Evolutionary conservation across 225 moss, liverwort and hornwort genomes (phyloP), one percentile per base, ranked within the genome.

Genomic region (Straminergon stramineum): DNA sequence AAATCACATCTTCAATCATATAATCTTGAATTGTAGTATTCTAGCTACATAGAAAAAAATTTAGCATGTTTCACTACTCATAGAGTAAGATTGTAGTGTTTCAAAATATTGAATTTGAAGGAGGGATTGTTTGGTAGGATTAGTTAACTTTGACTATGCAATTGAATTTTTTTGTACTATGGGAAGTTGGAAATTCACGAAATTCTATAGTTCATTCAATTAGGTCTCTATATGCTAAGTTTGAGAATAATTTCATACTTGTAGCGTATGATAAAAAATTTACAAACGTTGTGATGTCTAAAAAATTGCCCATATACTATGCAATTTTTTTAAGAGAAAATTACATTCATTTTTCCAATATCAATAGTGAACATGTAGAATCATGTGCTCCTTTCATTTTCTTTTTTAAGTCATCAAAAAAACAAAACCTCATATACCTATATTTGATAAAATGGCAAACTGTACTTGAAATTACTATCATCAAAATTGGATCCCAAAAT

Each of bases 371-470:
- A 53, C 13, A 0, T 32, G 0, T 52, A 32, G 32, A 52, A 32
- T 2, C 13, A 22, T 22, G 7, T 6, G 6, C 1, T 76, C 13
- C 0, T 52, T 5, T 4, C 2, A 13, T 5, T 14, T 15, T 17
- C 2, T 7, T 4, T 10, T 17, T 19, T 28, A 70, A 71, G 31
- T 48, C 18, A 76, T 8, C 21, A 17, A 11, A 17, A 1, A 48
- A 75, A 75, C 5, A 51, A 75, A 75, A 13, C 8, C 5, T 30
- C 3, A 19, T 13, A 35, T 15, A 23, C 9, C 3, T 55, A 35
- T 23, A 6, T 77, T 35, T 55, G 3, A 55, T 55, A 35, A 23
- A 55, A 77, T 34, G 55, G 9, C 2, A 35, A 15, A 26, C 37
- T 35, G 22, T 4, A 16, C 5, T 78, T 55, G 15, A 55, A 53